Evolutionary conservation across 495 filamentous ascomycete genomes (phyloP).

Genomic region (Trichoderma reesei): DNA sequence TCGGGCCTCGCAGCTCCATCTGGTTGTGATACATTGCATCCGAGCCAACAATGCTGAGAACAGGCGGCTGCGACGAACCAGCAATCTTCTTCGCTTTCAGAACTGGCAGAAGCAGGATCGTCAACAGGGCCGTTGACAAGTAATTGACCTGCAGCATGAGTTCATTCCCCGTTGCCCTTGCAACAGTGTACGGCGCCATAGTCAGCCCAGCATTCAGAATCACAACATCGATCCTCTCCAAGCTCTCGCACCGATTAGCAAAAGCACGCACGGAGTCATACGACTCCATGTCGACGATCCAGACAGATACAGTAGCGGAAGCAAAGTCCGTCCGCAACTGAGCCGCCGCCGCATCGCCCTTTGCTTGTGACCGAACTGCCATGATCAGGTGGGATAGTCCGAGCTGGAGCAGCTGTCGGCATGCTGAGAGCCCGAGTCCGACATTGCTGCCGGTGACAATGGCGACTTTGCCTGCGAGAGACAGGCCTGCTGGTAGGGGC

Average conservation of each 20-base stretch:
- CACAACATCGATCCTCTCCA: conserved; percentile 29
- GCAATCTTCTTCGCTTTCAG: conserved; percentile 23
- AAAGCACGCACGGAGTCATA: conserved; percentile 31
- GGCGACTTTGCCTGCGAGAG: conserved; percentile 24
- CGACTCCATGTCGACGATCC: conserved; percentile 36
- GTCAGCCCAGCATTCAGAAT: conserved; percentile 39
- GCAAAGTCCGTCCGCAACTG: conserved; percentile 26
- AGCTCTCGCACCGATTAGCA: conserved; percentile 23
- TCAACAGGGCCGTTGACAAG: conserved; percentile 31
- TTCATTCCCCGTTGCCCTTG: conserved; percentile 32
- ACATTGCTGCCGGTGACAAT: conserved; percentile 41
- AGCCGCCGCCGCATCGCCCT: conserved; percentile 31
- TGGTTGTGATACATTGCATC: conserved; percentile 19
- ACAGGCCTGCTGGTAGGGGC: conserved; percentile 3
- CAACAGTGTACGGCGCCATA: conserved; percentile 17
- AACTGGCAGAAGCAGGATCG: conserved; percentile 32
- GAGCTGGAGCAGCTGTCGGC: conserved; percentile 25
- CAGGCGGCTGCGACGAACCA: conserved; percentile 16
- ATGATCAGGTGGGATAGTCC: conserved; percentile 35
- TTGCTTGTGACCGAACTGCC: conserved; percentile 36
- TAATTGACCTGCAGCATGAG: conserved; percentile 26
- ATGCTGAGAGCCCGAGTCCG: conserved; percentile 37
- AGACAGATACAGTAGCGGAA: conserved; percentile 32
- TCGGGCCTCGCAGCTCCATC: conserved; percentile 18
- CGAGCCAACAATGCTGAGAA: conserved; percentile 28